Base-by-base conservation (phyloP, 2,329 filamentous ascomycete genomes). In the Fusarium scirpi region DNA sequence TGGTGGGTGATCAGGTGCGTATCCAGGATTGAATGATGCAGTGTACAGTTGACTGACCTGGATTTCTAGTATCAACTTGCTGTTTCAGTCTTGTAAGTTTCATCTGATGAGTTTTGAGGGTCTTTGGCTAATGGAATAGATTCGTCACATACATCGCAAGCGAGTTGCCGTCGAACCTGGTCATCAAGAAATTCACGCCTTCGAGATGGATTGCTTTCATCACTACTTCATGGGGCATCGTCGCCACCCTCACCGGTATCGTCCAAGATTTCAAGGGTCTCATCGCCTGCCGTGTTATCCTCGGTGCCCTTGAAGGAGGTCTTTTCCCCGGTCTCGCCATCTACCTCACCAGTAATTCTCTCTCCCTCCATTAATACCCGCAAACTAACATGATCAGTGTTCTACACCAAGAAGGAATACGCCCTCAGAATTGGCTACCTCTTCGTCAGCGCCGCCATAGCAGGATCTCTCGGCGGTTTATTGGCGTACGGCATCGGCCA, bases 61-160 rank as follows among this genome's bases (percentile, higher is more conserved):
- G 10, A 6, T 29, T 5, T 13, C 2, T 84, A 90, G 72, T 91
- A 88, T 72, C 88, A 91, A 74, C 70, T 71, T 16, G 76, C 75
- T 2, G 76, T 78, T 0, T 77, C 76, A 1, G 66, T 79, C 3
- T 67, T 79, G 49, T 51, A n/a, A 11, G 47, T 34, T 34, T 7
- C 3, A 12, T 24, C 1, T 24, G 15, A 3, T 5, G 2, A 6
- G 3, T 6, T 1, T 0, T 1, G 2, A 16, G 5, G 18, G 18
- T 10, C 0, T 10, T 13, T 24, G 3, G 7, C 47, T 49, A 22
- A 49, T 24, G 20, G 10, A 9, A 18, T 49, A 51, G 47, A 30
- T 81, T 80, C 54, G 75, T 80, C 3, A 78, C 79, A 1, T 82
- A 83, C 57, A 79, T 82, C 22, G 67, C 78, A 1, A 79, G 78